phyloP scores from a whole-genome alignment of 768 basidiomycete genomes.

The Suillus bovinus region DNA sequence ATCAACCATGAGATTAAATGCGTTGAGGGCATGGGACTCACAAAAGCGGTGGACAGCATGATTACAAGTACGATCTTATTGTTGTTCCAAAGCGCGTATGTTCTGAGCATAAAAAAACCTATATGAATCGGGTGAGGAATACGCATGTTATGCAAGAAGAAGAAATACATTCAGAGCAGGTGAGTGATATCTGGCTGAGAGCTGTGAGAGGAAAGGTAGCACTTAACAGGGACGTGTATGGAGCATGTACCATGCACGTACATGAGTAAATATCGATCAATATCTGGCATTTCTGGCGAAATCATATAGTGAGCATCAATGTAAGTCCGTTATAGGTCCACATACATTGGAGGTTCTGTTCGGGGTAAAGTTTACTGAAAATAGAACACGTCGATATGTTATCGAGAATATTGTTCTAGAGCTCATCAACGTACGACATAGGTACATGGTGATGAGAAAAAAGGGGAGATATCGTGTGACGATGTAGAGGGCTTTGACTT shows the following conservation, averaged over 20 bases:
- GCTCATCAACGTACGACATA: not conserved
- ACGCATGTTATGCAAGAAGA: not conserved
- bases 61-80: not conserved
- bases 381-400: not conserved
- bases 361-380: not conserved
- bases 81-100: not conserved
- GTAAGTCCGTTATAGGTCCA: too few species aligned
- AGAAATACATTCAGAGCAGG: not conserved
- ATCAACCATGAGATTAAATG: not conserved
- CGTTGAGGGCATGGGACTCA: not conserved
- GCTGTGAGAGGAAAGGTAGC: not conserved
- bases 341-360: not conserved
- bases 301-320: not conserved
- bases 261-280: not conserved
- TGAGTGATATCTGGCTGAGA: not conserved
- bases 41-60: not conserved
- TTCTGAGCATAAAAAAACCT: not conserved
- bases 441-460: not conserved
- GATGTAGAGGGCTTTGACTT: not conserved
- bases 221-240: not conserved
- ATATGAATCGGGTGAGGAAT: not conserved
- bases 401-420: not conserved
- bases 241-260: not conserved
- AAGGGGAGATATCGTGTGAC: not conserved
- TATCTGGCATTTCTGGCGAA: not conserved